Conservation (phyloP, 192 early-diverging fungal species). For the Thoreauomyces humboldtii region DNA sequence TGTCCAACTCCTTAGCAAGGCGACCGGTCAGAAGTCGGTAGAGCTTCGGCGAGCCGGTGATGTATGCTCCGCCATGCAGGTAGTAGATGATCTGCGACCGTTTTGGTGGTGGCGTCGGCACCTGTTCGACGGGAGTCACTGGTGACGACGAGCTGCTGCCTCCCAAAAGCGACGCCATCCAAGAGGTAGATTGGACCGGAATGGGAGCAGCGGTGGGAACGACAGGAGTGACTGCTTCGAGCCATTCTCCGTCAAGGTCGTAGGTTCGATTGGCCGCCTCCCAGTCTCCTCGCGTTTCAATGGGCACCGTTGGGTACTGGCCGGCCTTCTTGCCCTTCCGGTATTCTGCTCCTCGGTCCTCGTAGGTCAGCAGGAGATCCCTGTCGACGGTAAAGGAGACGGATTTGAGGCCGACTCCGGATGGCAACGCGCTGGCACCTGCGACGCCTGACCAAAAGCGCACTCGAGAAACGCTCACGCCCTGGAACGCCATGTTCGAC, state of each 20-base stretch:
- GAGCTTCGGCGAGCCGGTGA: slow-evolving; percentile 27
- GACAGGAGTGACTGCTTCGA: no score
- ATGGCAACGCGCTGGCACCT: not conserved
- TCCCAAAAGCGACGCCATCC: no score
- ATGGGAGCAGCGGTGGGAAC: not conserved
- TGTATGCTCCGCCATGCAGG: slow-evolving; percentile 47
- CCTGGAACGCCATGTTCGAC: slow-evolving; percentile 16
- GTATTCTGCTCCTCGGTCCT: slow-evolving; percentile 12
- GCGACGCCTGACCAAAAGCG: slow-evolving; percentile 7
- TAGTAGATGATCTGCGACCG: slow-evolving; percentile 30
- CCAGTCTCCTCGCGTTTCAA: slow-evolving; percentile 6
- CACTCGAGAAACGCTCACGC: slow-evolving; percentile 19
- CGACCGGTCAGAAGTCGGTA: slow-evolving; percentile 33
- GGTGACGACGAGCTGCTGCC: not conserved
- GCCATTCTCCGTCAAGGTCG: slow-evolving; percentile 18
- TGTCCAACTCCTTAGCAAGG: slow-evolving; percentile 32
- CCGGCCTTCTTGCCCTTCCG: slow-evolving; percentile 8
- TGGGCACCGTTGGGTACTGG: slow-evolving; percentile 21
- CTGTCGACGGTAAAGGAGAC: slow-evolving; percentile 12
- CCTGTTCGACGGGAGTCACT: not conserved
- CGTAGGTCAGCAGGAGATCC: slow-evolving; percentile 24
- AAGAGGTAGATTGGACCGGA: no score
- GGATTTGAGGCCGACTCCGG: slow-evolving; percentile 4
- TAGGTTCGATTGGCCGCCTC: not conserved
- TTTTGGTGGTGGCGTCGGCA: not conserved